Evolutionary conservation across 2,329 filamentous ascomycete genomes (phyloP).

Genomic region (Coniella lustricola): DNA sequence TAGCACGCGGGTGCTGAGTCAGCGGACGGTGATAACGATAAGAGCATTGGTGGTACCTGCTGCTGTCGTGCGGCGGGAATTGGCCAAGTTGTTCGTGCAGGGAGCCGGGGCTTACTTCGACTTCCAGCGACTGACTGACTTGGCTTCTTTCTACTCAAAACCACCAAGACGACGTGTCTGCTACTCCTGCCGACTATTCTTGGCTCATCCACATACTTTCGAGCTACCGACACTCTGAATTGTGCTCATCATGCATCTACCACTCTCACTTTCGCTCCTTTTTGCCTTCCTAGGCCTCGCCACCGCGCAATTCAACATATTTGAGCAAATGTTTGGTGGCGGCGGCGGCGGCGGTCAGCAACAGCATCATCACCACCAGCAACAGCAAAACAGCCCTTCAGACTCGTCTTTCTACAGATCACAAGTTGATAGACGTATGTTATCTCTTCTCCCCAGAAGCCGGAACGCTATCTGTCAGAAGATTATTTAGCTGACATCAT

Average conservation of each 20-base stretch:
- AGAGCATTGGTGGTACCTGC: neutral
- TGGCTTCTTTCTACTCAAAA: neutral
- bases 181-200: neutral
- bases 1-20: conserved; percentile 11
- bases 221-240: neutral
- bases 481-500: neutral
- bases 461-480: neutral
- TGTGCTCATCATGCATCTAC: conserved; percentile 19
- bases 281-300: conserved; percentile 56
- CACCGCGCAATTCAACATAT: conserved; percentile 88
- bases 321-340: conserved; percentile 90
- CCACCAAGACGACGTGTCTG: neutral
- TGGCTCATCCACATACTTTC: neutral
- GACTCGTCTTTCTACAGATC: conserved; percentile 75
- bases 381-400: conserved; percentile 73
- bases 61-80: neutral
- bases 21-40: conserved; percentile 10
- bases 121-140: neutral
- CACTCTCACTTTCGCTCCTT: conserved; percentile 32
- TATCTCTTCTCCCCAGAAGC: neutral
- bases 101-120: neutral
- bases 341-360: conserved; percentile 33
- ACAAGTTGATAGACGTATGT: conserved; percentile 58
- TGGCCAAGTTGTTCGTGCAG: conserved; percentile 12
- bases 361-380: conserved; percentile 48